A percentile compares a stretch with the other conserved stretches of the same genome.
phyloP scores from a whole-genome alignment of 768 basidiomycete genomes.

The Guyanaporus albipodus region DNA sequence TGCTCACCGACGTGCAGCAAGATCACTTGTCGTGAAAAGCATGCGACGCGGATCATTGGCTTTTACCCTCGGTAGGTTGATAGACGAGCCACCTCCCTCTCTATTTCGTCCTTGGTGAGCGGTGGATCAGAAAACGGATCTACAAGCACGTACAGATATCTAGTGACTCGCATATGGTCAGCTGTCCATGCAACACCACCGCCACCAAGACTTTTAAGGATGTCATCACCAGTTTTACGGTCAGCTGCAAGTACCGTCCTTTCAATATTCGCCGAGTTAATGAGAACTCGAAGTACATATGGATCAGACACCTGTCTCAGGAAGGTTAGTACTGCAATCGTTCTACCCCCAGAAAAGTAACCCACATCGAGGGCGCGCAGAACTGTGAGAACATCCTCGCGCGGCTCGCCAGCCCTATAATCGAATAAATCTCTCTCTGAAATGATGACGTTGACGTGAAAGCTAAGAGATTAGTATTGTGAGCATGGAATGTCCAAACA shows the following conservation, averaged over 20 bases:
- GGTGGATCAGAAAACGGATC: neutral
- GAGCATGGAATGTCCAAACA: constrained; percentile 2
- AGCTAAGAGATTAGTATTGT: constrained; percentile 33
- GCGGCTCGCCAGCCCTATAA: constrained; percentile 69
- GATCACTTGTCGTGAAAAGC: constrained; percentile 52
- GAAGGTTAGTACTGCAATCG: neutral
- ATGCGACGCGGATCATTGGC: constrained; percentile 39
- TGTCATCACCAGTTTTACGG: constrained; percentile 60
- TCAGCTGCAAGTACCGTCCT: constrained; percentile 57
- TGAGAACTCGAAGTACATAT: constrained; percentile 73
- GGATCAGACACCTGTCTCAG: constrained; percentile 63
- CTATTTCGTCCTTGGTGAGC: constrained; percentile 32
- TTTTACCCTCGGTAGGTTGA: constrained; percentile 31
- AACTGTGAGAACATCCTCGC: constrained; percentile 59
- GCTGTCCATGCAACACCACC: constrained; percentile 62
- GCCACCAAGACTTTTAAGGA: constrained; percentile 39
- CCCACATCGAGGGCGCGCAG: constrained; percentile 77
- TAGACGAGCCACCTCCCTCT: constrained; percentile 64
- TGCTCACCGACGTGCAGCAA: constrained; percentile 46
- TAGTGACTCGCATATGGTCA: constrained; percentile 59
- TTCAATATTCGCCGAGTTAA: constrained; percentile 75
- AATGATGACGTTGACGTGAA: constrained; percentile 52
- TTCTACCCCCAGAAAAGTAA: neutral
- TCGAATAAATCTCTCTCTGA: constrained; percentile 78
- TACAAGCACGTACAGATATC: constrained; percentile 51